phyloP scores from a whole-genome alignment of 805 yeast species.

The Lachancea quebecensis region DNA sequence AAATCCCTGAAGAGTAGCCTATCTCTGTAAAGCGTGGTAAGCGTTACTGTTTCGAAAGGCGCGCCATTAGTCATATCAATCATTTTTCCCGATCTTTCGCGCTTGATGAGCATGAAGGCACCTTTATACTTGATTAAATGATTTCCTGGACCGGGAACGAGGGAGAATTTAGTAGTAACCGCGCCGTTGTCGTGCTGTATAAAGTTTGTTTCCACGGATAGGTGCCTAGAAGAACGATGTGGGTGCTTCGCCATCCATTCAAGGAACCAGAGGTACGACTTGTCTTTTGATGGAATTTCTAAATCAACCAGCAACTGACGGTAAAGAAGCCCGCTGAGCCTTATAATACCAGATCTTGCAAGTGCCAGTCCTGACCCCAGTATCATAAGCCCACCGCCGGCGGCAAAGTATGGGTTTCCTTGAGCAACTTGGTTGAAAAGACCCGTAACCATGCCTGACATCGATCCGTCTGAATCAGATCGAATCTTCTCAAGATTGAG shows the following conservation, averaged over 20 bases:
- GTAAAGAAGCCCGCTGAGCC: slow-evolving; percentile 61
- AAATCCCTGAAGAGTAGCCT: slow-evolving; percentile 60
- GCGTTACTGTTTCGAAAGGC: slow-evolving; percentile 93
- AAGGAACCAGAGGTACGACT: slow-evolving; percentile 88
- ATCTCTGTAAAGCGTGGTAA: slow-evolving; percentile 85
- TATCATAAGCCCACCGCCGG: slow-evolving; percentile 96
- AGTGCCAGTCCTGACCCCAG: slow-evolving; percentile 85
- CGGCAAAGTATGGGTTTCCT: slow-evolving; percentile 92
- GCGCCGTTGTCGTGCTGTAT: slow-evolving; percentile 90
- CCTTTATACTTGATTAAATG: slow-evolving; percentile 81
- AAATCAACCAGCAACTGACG: slow-evolving; percentile 83
- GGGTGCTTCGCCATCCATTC: slow-evolving; percentile 93
- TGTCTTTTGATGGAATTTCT: slow-evolving; percentile 89
- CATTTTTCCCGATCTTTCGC: slow-evolving; percentile 86
- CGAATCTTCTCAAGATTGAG: slow-evolving; percentile 10
- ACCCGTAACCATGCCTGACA: slow-evolving; percentile 28
- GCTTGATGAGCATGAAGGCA: slow-evolving; percentile 78
- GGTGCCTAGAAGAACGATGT: slow-evolving; percentile 67
- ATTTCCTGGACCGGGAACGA: slow-evolving; percentile 97
- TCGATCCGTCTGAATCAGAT: slow-evolving; percentile 15
- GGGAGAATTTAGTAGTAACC: slow-evolving; percentile 74
- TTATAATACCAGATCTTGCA: slow-evolving; percentile 59
- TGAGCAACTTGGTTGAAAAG: slow-evolving; percentile 49
- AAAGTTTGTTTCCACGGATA: slow-evolving; percentile 83
- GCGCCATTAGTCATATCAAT: slow-evolving; percentile 86